Base-by-base conservation (phyloP, 495 filamentous ascomycete genomes). In the Daldinia childiae region DNA sequence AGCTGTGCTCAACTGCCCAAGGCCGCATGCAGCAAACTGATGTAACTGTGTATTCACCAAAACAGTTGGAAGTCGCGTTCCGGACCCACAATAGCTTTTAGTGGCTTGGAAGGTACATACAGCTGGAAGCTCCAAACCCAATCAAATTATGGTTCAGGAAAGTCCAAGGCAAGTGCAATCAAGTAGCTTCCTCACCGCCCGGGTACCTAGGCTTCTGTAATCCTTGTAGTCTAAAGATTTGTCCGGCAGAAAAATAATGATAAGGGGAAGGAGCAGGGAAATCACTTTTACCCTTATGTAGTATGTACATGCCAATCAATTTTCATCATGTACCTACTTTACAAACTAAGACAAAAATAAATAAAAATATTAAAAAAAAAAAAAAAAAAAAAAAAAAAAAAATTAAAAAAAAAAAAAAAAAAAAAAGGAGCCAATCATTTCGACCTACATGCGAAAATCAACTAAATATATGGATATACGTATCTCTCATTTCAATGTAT, bases 81-180 rank as follows among this genome's bases (percentile, higher is more conserved):
- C 17, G 17, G 69, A 48, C 56, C 69, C 69, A 72, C 69, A 60
- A 62, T 68, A 72, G 69, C 69, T 68, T 50, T 60, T 59, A 15
- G 14, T 17, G 27, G 50, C 14, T 30, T 54, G 15, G 50, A 26
- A 56, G 29, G 27, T 36, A 21, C 52, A 43, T 48, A 12, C 24
- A 57, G 2, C n/a, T 54, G 15, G 43, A 48, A 48, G 43, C 43
- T 48, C 43, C 17, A 48, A 11, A 48, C 19, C 45, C n/a, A 39
- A 62, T 62, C 17, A 45, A 60, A 39, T 59, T 38, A 60, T 14
- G 30, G 21, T 52, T 60, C 36, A 48, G 51, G 50, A 36, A 36
- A 36, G 34, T 36, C 0, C 34, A 36, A 36, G 2, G 34, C 34
- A 36, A 34, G 30, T 30, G 29, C 29, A 30, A 30, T 1, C 52